Evolutionary conservation across 1,284 basidiomycete species (phyloP).

Genomic region (Moniliella sp.): DNA sequence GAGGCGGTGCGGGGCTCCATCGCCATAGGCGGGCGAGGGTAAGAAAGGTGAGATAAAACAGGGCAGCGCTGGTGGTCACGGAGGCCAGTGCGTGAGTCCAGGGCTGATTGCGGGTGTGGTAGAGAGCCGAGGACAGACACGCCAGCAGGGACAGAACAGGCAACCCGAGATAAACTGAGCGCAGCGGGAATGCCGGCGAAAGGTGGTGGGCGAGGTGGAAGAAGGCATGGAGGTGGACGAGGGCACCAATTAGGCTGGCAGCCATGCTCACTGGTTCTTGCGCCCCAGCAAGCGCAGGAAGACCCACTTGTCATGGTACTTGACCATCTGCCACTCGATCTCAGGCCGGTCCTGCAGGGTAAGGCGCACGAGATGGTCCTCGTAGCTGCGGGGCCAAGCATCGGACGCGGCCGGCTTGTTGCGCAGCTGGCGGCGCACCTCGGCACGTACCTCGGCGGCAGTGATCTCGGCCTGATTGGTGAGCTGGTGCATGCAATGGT

Average conservation of each 20-base stretch:
- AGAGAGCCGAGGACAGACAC: too few species aligned
- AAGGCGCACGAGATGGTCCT: too few species aligned
- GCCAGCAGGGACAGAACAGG: too few species aligned
- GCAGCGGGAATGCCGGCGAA: too few species aligned
- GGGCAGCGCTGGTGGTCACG: too few species aligned
- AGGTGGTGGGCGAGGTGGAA: too few species aligned
- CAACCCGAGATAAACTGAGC: too few species aligned
- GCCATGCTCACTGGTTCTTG: conserved; percentile 82
- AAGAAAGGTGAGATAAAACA: too few species aligned
- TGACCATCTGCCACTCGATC: conserved; percentile 31
- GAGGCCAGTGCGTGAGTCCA: too few species aligned
- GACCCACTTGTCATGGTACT: conserved; percentile 64
- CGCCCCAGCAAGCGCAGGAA: conserved; percentile 41
- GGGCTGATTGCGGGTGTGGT: too few species aligned
- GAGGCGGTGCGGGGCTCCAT: too few species aligned
- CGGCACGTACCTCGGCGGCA: conserved; percentile 24
- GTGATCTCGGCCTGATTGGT: conserved; percentile 44
- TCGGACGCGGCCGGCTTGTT: conserved; percentile 1
- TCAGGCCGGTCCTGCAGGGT: conserved; percentile 7
- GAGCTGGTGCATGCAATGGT: conserved; percentile 63
- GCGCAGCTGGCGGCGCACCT: conserved; percentile 7
- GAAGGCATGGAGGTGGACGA: conserved; percentile 31
- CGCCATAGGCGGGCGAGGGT: too few species aligned
- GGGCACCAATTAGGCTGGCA: conserved; percentile 68
- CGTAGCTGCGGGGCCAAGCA: conserved; percentile 2